Percentiles rank a stretch among this genome's conserved stretches.
These are phyloP conservation scores for Falciphora oryzae DNA, from an alignment of 2,329 filamentous ascomycete species.

Conservation along the genomic window DNA sequence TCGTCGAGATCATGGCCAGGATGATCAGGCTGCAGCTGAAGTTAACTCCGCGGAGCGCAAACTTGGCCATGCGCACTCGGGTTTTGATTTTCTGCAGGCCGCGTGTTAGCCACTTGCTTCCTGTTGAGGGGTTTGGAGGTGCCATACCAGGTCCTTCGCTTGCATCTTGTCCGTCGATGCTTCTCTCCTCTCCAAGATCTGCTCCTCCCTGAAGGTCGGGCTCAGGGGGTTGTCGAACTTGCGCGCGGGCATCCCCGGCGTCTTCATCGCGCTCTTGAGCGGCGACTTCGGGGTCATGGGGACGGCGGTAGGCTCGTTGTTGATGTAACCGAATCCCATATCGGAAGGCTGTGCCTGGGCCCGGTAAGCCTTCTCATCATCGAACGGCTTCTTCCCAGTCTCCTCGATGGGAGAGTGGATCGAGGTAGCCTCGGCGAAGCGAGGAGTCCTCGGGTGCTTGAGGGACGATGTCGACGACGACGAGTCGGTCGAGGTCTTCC, in stretches of 20 bases:
- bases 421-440: conserved; percentile 75
- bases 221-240: conserved; percentile 73
- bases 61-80: conserved; percentile 86
- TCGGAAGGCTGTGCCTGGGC: conserved; percentile 71
- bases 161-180: conserved; percentile 78
- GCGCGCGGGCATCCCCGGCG: conserved; percentile 74
- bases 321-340: conserved; percentile 89
- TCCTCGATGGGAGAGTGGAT: conserved; percentile 69
- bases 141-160: conserved; percentile 74
- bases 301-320: conserved; percentile 52
- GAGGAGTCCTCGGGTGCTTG: conserved; percentile 66
- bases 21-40: conserved; percentile 97
- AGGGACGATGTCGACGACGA: conserved; percentile 49
- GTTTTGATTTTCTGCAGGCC: conserved; percentile 78
- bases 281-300: conserved; percentile 69
- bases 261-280: conserved; percentile 84
- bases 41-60: conserved; percentile 90
- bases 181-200: conserved; percentile 80
- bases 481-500: conserved; percentile 44
- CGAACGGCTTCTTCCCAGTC: conserved; percentile 52
- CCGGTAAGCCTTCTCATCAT: conserved; percentile 48
- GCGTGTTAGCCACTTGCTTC: not conserved
- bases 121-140: not conserved
- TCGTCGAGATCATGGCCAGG: conserved; percentile 80
- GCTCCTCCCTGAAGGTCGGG: conserved; percentile 87